phyloP scores from a whole-genome alignment of 208 protist species.

The Acanthamoeba triangularis region DNA sequence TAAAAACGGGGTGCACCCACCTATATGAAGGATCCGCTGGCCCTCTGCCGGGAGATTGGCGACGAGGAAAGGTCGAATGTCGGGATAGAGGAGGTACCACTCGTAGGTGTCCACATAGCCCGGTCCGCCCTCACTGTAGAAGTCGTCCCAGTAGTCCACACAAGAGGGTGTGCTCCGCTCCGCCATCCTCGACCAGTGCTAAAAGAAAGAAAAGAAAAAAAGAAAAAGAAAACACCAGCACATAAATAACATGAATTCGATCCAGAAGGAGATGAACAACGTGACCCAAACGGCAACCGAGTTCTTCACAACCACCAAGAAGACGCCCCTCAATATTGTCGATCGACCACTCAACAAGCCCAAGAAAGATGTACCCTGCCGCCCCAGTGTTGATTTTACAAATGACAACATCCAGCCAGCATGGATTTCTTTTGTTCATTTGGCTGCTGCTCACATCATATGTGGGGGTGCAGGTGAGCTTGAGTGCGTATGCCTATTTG shows the following conservation, averaged over 20 bases:
- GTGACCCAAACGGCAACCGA: slow-evolving; percentile 46
- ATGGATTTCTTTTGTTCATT: not conserved
- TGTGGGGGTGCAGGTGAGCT: slow-evolving; percentile 77
- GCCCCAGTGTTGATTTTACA: not conserved
- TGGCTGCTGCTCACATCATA: not conserved
- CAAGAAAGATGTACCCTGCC: slow-evolving; percentile 78
- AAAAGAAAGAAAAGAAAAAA: not conserved
- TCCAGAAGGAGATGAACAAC: slow-evolving; percentile 15
- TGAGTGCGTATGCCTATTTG: slow-evolving; percentile 90
- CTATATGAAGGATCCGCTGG: not conserved
- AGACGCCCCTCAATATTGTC: slow-evolving; percentile 80
- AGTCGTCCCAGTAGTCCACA: slow-evolving; percentile 38
- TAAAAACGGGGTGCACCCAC: not conserved
- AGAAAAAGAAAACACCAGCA: not conserved
- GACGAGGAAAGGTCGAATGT: slow-evolving; percentile 28
- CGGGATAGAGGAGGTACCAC: slow-evolving; percentile 54
- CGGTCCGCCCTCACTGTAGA: slow-evolving; percentile 42
- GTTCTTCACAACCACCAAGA: slow-evolving; percentile 36
- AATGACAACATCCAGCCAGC: not conserved
- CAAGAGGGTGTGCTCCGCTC: slow-evolving; percentile 6
- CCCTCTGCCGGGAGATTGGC: not conserved
- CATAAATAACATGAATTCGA: not conserved
- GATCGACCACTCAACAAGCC: slow-evolving; percentile 86
- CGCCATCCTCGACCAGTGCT: not conserved
- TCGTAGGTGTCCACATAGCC: slow-evolving; percentile 35